Evolutionary conservation across 129 eudicot species (phyloP).

Genomic region (Helichrysum umbraculigerum): DNA sequence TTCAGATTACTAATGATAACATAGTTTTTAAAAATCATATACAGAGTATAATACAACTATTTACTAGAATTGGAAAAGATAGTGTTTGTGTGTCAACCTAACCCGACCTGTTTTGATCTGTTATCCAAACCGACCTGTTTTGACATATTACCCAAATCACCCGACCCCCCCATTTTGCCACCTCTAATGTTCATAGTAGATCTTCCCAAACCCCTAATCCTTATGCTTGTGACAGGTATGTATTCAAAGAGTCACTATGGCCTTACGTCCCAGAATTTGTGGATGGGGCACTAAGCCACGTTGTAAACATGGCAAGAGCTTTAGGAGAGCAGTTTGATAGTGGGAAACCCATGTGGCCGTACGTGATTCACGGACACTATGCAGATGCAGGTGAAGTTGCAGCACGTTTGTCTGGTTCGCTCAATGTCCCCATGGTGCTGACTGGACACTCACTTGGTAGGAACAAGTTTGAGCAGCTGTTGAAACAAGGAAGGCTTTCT

Average conservation of each 20-base stretch:
- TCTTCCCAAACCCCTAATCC: background rate
- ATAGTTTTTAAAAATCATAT: background rate
- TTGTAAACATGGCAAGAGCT: conserved; percentile 69
- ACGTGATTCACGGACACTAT: conserved; percentile 83
- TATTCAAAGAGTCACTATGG: conserved; percentile 79
- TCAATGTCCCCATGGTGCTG: conserved; percentile 79
- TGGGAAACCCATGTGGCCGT: conserved; percentile 78
- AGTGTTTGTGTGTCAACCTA: background rate
- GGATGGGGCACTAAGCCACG: conserved; percentile 76
- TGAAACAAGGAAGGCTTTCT: conserved; percentile 76
- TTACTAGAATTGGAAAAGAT: background rate
- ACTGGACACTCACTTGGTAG: conserved; percentile 86
- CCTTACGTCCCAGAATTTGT: conserved; percentile 81
- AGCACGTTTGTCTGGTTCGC: conserved; percentile 67
- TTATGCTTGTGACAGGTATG: conserved; percentile 43
- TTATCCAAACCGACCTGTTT: background rate
- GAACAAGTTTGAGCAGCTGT: conserved; percentile 72
- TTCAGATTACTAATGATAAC: background rate
- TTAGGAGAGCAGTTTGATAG: conserved; percentile 66
- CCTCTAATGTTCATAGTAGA: conserved; percentile 2
- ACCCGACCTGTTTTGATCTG: background rate
- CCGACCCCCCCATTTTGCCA: background rate
- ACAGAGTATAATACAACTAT: background rate
- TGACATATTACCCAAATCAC: background rate
- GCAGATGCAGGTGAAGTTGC: conserved; percentile 89